phyloP scores from a whole-genome alignment of 768 basidiomycete species.

The Glaciozyma martinii region DNA sequence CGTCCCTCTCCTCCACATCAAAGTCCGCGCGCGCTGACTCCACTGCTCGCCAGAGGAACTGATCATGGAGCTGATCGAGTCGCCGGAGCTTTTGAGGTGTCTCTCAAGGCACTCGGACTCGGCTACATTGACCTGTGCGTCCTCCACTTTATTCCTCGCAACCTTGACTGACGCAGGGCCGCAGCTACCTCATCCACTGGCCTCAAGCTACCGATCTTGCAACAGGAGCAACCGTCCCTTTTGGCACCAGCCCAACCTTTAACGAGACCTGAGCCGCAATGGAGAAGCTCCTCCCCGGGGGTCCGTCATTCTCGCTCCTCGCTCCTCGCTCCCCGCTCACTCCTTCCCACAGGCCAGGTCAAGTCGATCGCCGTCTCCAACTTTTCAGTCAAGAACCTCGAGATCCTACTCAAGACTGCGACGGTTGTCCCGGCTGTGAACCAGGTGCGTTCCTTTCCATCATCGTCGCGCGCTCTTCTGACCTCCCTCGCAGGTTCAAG shows the following conservation, averaged over 20 bases:
- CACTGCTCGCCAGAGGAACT: not conserved
- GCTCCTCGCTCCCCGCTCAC: too few species aligned
- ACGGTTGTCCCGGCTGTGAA: not conserved
- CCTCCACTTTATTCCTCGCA: too few species aligned
- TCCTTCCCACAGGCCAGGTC: slow-evolving; percentile 52
- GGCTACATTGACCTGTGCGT: slow-evolving; percentile 69
- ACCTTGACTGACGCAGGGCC: too few species aligned
- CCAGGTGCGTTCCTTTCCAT: not conserved
- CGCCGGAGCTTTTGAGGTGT: slow-evolving; percentile 64
- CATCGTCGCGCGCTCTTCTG: too few species aligned
- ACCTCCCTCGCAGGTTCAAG: slow-evolving; percentile 46
- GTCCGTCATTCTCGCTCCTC: not conserved
- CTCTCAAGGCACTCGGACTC: slow-evolving; percentile 59
- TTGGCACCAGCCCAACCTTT: not conserved
- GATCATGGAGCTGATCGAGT: slow-evolving; percentile 48
- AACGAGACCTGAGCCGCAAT: slow-evolving; percentile 63
- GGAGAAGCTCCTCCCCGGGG: slow-evolving; percentile 52
- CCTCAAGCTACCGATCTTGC: slow-evolving; percentile 38
- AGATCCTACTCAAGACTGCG: not conserved
- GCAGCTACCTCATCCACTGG: slow-evolving; percentile 58
- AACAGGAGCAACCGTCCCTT: not conserved
- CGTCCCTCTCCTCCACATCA: slow-evolving; percentile 48
- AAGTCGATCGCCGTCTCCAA: slow-evolving; percentile 66
- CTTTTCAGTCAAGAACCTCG: slow-evolving; percentile 42
- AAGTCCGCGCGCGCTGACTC: too few species aligned